Evolutionary conservation across 345 rosid genomes (phyloP).

Genomic region (Abelmoschus esculentus): DNA sequence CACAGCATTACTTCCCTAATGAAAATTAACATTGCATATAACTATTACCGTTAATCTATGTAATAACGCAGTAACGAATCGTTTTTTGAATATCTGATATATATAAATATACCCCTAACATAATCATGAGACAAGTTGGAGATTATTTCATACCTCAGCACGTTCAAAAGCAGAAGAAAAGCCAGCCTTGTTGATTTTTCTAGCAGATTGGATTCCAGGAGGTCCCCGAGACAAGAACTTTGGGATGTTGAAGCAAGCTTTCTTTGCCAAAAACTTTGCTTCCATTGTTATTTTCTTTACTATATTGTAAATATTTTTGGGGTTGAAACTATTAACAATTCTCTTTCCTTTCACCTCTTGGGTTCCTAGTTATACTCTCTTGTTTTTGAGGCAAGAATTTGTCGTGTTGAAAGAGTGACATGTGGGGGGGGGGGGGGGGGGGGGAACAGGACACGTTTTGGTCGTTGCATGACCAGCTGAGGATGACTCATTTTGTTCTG

Average conservation of each 20-base stretch:
- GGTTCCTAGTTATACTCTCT: neutral
- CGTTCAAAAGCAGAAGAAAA: constrained; percentile 22
- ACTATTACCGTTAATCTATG: too few relatives aligned
- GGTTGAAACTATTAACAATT: neutral
- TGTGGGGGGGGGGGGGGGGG: neutral
- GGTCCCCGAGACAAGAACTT: constrained; percentile 6
- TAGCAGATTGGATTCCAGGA: constrained; percentile 10
- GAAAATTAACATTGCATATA: neutral
- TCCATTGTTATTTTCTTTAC: neutral
- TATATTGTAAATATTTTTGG: neutral
- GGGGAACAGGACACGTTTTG: neutral
- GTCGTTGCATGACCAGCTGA: neutral
- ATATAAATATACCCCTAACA: too few relatives aligned
- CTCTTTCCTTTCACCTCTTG: neutral
- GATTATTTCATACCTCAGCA: neutral
- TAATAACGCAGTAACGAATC: too few relatives aligned
- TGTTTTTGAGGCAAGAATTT: neutral
- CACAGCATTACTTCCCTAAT: constrained; percentile 21
- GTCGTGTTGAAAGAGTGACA: neutral
- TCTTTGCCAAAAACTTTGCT: constrained; percentile 22
- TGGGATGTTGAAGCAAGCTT: constrained; percentile 12
- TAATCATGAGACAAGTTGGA: too few relatives aligned
- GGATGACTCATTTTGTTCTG: neutral
- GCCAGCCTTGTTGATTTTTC: constrained; percentile 7
- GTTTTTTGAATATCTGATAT: too few relatives aligned